Percentiles rank a stretch among this genome's conserved stretches.
These are phyloP conservation scores for Rutstroemia sydowiana DNA, from an alignment of 2,329 filamentous ascomycete genomes.

Conservation along the genomic window DNA sequence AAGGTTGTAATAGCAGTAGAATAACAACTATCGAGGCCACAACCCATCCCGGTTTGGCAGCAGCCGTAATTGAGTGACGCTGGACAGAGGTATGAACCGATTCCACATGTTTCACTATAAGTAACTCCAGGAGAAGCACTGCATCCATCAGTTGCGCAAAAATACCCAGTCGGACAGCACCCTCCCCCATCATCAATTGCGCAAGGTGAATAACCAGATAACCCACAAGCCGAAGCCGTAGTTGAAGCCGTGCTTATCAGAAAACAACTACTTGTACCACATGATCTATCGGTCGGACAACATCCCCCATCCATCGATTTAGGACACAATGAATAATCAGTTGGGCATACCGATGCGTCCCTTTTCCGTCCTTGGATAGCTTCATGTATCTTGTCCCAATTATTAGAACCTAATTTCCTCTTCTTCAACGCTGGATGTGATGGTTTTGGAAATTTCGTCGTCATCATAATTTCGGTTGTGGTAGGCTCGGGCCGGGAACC, in stretches of 20 bases:
- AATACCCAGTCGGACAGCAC: slow-evolving; percentile 37
- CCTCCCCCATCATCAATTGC: slow-evolving; percentile 25
- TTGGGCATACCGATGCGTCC: slow-evolving; percentile 21
- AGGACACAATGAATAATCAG: slow-evolving; percentile 23
- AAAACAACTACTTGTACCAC: slow-evolving; percentile 39
- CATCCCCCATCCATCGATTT: slow-evolving; percentile 26
- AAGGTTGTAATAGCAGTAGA: slow-evolving; percentile 39
- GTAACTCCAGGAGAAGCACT: slow-evolving; percentile 37
- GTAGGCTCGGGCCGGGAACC: slow-evolving; percentile 1
- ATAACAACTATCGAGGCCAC: slow-evolving; percentile 42
- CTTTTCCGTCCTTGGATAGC: slow-evolving; percentile 26
- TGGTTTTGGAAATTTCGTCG: slow-evolving; percentile 19
- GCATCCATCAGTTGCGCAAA: slow-evolving; percentile 40
- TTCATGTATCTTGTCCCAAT: slow-evolving; percentile 25
- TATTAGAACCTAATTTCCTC: slow-evolving; percentile 23
- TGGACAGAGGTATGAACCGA: slow-evolving; percentile 42
- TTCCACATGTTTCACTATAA: slow-evolving; percentile 36
- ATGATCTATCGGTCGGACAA: slow-evolving; percentile 39
- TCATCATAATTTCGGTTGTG: slow-evolving; percentile 9
- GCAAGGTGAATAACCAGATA: slow-evolving; percentile 22
- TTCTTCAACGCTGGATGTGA: slow-evolving; percentile 18
- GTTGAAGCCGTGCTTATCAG: slow-evolving; percentile 22
- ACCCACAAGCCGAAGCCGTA: slow-evolving; percentile 21
- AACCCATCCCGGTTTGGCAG: slow-evolving; percentile 43
- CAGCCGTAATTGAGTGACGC: slow-evolving; percentile 45